phyloP scores from a whole-genome alignment of 129 eudicot genomes.

The Flaveria bidentis region DNA sequence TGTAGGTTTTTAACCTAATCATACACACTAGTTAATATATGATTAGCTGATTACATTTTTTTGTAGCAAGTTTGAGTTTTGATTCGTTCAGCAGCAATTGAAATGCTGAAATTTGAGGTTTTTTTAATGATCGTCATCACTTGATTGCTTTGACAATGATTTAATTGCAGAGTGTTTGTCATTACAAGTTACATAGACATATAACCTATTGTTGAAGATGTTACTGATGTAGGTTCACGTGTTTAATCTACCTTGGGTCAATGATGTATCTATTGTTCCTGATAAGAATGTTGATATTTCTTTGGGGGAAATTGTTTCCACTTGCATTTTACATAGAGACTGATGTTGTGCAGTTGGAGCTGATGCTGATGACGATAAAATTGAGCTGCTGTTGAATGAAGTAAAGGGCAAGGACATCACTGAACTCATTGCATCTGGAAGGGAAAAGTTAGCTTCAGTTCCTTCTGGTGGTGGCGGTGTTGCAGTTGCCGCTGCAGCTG shows the following conservation, averaged over 20 bases:
- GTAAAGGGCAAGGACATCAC: conserved; percentile 61
- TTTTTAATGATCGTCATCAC: no score
- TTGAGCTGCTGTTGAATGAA: conserved; percentile 52
- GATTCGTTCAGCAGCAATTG: neutral
- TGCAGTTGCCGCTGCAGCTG: conserved; percentile 42
- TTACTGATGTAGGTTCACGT: no score
- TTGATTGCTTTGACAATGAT: neutral
- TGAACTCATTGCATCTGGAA: conserved; percentile 68
- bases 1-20: neutral
- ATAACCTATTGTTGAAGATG: neutral
- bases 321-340: neutral
- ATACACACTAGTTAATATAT: no score
- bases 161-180: neutral
- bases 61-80: no score
- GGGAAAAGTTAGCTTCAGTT: conserved; percentile 71
- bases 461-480: conserved; percentile 64
- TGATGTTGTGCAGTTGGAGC: conserved; percentile 63
- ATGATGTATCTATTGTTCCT: neutral
- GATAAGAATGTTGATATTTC: no score
- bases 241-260: no score
- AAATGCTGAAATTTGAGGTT: neutral
- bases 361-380: conserved; percentile 63
- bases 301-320: neutral
- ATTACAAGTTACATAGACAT: neutral
- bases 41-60: no score